Conservation (phyloP, 495 filamentous ascomycete species). For the Xylaria scruposa region DNA sequence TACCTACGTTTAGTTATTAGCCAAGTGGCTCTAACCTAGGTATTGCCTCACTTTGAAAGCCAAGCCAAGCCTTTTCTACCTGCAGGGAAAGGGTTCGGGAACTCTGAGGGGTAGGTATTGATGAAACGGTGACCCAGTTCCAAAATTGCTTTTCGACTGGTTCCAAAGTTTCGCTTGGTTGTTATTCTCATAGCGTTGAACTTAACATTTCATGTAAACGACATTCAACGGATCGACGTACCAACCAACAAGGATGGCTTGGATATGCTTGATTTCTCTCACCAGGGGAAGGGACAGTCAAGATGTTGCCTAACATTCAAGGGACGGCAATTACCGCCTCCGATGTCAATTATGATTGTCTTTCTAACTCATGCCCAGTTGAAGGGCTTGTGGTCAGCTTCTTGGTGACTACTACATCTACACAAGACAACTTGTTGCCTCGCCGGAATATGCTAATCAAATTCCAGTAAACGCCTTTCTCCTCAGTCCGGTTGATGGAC, state of each 20-base stretch:
- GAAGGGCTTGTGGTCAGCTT: constrained; percentile 22
- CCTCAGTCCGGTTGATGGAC: constrained; percentile 56
- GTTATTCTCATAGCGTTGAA: not conserved
- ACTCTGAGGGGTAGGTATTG: not conserved
- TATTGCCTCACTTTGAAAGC: constrained; percentile 9
- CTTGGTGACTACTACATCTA: constrained; percentile 23
- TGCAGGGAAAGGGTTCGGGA: not conserved
- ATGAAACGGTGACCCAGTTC: not conserved
- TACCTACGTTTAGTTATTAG: no score
- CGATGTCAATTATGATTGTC: constrained; percentile 1
- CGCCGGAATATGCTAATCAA: constrained; percentile 33
- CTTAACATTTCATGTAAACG: not conserved
- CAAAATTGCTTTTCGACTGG: not conserved
- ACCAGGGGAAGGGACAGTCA: not conserved
- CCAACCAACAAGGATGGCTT: not conserved
- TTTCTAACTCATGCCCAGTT: constrained; percentile 26
- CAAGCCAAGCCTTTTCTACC: constrained; percentile 13
- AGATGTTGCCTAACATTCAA: not conserved
- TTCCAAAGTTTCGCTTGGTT: not conserved
- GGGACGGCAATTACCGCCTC: constrained; percentile 16
- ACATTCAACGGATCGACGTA: not conserved
- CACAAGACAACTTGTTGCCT: constrained; percentile 31
- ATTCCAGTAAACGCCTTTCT: constrained; percentile 40
- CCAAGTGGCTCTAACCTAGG: not conserved
- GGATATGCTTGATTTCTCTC: not conserved